Evolutionary conservation across 1,284 basidiomycete genomes (phyloP), one percentile per base, ranked within the genome.

Genomic region (Cutaneotrichosporon daszewskae): DNA sequence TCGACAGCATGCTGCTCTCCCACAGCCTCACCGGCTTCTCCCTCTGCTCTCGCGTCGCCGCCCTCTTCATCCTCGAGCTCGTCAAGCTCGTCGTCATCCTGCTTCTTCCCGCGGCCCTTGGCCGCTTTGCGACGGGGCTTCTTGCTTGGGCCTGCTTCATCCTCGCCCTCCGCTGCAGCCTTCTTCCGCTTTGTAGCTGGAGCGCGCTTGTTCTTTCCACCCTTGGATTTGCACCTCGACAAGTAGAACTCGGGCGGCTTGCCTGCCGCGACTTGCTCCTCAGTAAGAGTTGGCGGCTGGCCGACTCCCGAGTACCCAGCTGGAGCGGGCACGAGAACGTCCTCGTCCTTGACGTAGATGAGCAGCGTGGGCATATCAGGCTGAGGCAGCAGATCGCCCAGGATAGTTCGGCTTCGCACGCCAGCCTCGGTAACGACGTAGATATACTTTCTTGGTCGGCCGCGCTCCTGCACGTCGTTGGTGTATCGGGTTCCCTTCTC

Each of bases 391-490:
- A 66, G 38, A 17, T 53, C 43, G 12, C 59, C 61, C 2, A 64
- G 41, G 22, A 64, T 39, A 6, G 39, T n/a, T 12, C 64, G 54
- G 22, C 62, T 59, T 25, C 58, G 40, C 11, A 41, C 49, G 3
- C 66, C 66, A 24, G 62, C 54, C 32, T 51, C 38, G 40, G 65
- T 54, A 11, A 68, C 63, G 7, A 66, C 58, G 22, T 60, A 57
- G 27, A 67, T 43, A 45, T 64, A 66, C 40, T 66, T 66, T 19
- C 66, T 40, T 1, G 64, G 66, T 17, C 66, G 53, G 27, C 66
- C 66, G n/a, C 61, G 55, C 17, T 53, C 45, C 45, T 68, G 65
- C 1, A 50, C 42, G 18, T 49, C 46, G 35, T 53, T 54, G 16
- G 49, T 33, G 41, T 65, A 65, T n/a, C n/a, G n/a, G n/a, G n/a